Evolutionary conservation across 768 basidiomycete genomes (phyloP).

Genomic region (Suillus ampliporus): DNA sequence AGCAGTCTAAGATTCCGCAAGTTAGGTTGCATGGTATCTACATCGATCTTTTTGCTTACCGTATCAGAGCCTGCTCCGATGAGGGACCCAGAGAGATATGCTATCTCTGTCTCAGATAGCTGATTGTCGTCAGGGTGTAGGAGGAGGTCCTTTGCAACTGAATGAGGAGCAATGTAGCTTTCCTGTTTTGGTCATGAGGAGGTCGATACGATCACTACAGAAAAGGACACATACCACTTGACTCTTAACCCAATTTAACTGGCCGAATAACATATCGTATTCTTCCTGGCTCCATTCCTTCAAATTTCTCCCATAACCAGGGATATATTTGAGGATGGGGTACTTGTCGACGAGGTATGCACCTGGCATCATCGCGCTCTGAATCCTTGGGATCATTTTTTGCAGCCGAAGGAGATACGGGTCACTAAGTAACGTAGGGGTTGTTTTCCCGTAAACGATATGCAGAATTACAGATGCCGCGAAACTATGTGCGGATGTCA

Average conservation of each 20-base stretch:
- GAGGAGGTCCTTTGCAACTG: constrained; percentile 60
- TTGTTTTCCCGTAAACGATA: constrained; percentile 35
- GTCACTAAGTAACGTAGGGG: constrained; percentile 21
- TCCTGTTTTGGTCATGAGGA: constrained; percentile 13
- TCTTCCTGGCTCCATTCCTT: constrained; percentile 60
- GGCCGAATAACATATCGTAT: constrained; percentile 51
- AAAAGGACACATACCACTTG: constrained; percentile 43
- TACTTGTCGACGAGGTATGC: constrained; percentile 41
- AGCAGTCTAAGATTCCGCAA: constrained; percentile 23
- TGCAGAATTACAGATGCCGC: constrained; percentile 33
- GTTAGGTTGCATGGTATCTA: neutral
- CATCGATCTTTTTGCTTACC: constrained; percentile 19
- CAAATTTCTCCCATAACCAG: constrained; percentile 64
- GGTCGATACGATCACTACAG: constrained; percentile 32
- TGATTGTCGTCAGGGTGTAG: constrained; percentile 51
- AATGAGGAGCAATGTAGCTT: constrained; percentile 18
- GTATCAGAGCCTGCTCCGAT: constrained; percentile 70
- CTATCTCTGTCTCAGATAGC: constrained; percentile 55
- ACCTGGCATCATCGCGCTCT: constrained; percentile 37
- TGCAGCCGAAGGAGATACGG: constrained; percentile 35
- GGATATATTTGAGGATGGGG: constrained; percentile 51
- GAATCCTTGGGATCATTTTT: constrained; percentile 34
- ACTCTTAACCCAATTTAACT: constrained; percentile 49
- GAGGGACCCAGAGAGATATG: constrained; percentile 65
- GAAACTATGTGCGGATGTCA: constrained; percentile 20